A percentile compares a stretch with the other conserved stretches of the same genome.
Conservation (phyloP, 768 basidiomycete genomes). For the Russula sp. region DNA sequence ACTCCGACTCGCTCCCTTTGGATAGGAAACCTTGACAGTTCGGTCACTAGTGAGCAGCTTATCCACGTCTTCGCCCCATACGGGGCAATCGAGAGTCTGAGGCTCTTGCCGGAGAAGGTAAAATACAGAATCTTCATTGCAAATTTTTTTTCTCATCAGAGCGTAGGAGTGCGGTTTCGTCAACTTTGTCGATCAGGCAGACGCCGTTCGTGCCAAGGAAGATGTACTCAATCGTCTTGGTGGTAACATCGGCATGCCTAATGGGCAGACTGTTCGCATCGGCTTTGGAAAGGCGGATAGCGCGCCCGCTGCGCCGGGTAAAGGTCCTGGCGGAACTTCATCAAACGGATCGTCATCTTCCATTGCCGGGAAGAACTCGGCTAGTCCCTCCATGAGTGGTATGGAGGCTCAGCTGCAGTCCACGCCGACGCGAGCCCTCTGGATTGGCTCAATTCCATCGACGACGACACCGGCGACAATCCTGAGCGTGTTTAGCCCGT, state of each 20-base stretch:
- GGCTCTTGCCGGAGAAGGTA: conserved; percentile 96
- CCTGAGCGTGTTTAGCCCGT: conserved; percentile 93
- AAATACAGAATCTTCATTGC: conserved; percentile 21
- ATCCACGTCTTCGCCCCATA: conserved; percentile 95
- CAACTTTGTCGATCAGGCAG: conserved; percentile 93
- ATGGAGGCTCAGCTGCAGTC: conserved; percentile 87
- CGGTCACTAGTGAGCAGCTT: conserved; percentile 90
- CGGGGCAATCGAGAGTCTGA: conserved; percentile 93
- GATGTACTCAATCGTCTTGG: conserved; percentile 95
- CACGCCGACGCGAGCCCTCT: conserved; percentile 90
- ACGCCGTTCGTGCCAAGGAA: conserved; percentile 97
- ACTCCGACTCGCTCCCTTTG: conserved; percentile 94
- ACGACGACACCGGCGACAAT: conserved; percentile 94
- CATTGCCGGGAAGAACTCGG: conserved; percentile 44
- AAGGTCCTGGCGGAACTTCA: conserved; percentile 60
- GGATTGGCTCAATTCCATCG: conserved; percentile 97
- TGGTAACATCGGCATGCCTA: conserved; percentile 91
- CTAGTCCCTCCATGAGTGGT: conserved; percentile 56
- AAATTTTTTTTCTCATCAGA: conserved; percentile 12
- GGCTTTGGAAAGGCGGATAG: conserved; percentile 98
- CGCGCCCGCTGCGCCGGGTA: conserved; percentile 86
- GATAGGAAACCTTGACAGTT: conserved; percentile 97
- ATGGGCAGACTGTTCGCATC: conserved; percentile 94
- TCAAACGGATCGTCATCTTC: conserved; percentile 66
- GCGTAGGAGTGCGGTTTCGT: conserved; percentile 95